Base-by-base conservation (phyloP, 495 filamentous ascomycete genomes). In the Xylaria curta region DNA sequence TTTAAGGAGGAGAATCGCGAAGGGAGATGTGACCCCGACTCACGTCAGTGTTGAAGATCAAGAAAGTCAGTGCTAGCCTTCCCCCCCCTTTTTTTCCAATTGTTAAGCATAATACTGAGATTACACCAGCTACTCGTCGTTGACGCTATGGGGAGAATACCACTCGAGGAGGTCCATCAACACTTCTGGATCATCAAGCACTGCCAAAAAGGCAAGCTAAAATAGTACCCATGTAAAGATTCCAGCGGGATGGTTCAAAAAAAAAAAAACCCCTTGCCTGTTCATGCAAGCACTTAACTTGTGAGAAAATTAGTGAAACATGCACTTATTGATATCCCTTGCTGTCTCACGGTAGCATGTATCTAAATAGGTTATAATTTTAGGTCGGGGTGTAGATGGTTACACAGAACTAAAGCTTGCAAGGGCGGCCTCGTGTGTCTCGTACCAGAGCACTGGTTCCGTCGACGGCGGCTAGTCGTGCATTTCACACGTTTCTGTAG, bases 251-350 rank as follows among this genome's bases (percentile, higher is more conserved):
- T 33, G 19, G 31, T 51, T 66, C 44, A 28, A 42, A 8, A 21
- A 36, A 28, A 21, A 44, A 21, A 44, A n/a, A n/a, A n/a, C n/a
- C 28, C 65, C 65, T 67, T 54, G 65, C 21, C 17, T 12, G 36
- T 17, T 67, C 33, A 67, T 67, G 65, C 65, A 67, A 67, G 65
- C 49, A 49, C 40, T 49, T 28, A 44, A 53, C 63, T 40, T 38
- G 46, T 36, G 6, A 19, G 19, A 31, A 53, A 40, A 15, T 36
- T 28, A 19, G 31, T 67, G 49, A 51, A 56, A 56, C 49, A 56
- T 19, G 13, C 49, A 44, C 21, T 31, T 31, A 17, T 21, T 66
- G 19, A 24, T n/a, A 38, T 33, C 28, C 64, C 64, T 53, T 66
- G 64, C 10, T 19, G 8, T 26, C 65, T 26, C 19, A 13, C 24